Base-by-base conservation (phyloP, 2,329 filamentous ascomycete species). In the Talaromyces amestolkiae region DNA sequence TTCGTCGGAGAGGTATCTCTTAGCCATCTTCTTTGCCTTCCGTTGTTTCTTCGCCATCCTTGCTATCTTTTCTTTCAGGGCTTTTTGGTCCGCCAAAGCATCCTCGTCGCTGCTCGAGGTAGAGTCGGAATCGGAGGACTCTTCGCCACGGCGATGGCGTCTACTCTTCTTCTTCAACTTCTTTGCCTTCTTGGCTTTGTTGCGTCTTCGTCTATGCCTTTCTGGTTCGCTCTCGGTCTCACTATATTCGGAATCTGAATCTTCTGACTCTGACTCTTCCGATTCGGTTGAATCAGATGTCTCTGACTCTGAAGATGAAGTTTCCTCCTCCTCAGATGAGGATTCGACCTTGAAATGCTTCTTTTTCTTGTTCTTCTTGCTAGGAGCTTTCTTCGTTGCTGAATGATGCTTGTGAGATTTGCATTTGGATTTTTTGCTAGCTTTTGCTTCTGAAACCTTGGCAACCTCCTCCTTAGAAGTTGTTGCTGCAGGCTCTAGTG, bases 141-240 rank as follows among this genome's bases (percentile, higher is more conserved):
- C 68, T 13, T 75, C 75, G 66, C 69, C 72, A 8, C 76, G 69
- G 65, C 76, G 78, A 51, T 74, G 72, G 41, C 47, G 64, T 60
- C 39, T 59, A 17, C 17, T 63, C 72, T 78, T 82, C 49, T 75
- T 77, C 71, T 79, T 76, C 60, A 69, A 71, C 10, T 73, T 69
- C 51, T 74, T 77, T 37, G 70, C 66, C 0, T 69, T 66, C 64
- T 76, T 75, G 43, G 72, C 33, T 19, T 66, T 78, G 6, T 77
- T 78, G 10, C 73, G 73, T 70, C 77, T 80, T 63, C 71, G 69
- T 67, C 73, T 70, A 62, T 79, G 79, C 61, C 76, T 71, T 60
- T 78, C 74, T 67, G 64, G 73, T 69, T 72, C 68, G 37, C 63
- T 68, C 3, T 64, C 63, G 19, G 68, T 70, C 15, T 71, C 70